Evolutionary conservation across 148 eudicot species (phyloP), one percentile per base, ranked within the genome.

Genomic region (Camellia lanceoleosa): DNA sequence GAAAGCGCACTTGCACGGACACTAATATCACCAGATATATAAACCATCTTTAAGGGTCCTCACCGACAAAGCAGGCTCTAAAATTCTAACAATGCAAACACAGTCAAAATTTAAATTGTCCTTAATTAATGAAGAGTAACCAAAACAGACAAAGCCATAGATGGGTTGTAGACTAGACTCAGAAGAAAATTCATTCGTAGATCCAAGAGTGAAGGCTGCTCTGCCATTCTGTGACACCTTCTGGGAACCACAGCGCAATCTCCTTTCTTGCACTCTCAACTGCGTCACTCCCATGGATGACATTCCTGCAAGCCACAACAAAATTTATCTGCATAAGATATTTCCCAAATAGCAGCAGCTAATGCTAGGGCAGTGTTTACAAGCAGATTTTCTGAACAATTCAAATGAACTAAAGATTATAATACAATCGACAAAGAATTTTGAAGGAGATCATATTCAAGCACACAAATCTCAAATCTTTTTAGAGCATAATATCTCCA

Each of bases 201-300:
- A 96, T 90, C 98, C 99, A 96, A 0, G 91, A 79, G 86, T 91
- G 87, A 69, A 86, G 85, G 86, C 97, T 90, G 92, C 97, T 93
- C 87, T 83, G 82, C 99, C 97, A 92, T 83, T 83, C 78, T 13
- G 89, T 91, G 38, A 82, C 62, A 8, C 99, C 95, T 81, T 95
- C 95, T 0, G 97, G 97, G 89, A 93, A 95, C 97, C 99, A 93
- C 54, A 95, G 87, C 18, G 90, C 94, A 79, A 95, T 95, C 90
- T 95, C 99, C 66, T 95, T 90, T 71, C 81, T 88, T 20, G 89
- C 99, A n/a, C 95, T 95, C 78, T 93, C 97, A 44, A 93, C 91
- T 18, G 94, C 78, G 74, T 95, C 96, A 66, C 98, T 95, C 47
- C 99, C 99, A 44, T 93, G 97, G 83, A 95, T 95, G 16, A 95